Conservation (phyloP, 1,284 basidiomycete species). For the Leccinum angustisporum region DNA sequence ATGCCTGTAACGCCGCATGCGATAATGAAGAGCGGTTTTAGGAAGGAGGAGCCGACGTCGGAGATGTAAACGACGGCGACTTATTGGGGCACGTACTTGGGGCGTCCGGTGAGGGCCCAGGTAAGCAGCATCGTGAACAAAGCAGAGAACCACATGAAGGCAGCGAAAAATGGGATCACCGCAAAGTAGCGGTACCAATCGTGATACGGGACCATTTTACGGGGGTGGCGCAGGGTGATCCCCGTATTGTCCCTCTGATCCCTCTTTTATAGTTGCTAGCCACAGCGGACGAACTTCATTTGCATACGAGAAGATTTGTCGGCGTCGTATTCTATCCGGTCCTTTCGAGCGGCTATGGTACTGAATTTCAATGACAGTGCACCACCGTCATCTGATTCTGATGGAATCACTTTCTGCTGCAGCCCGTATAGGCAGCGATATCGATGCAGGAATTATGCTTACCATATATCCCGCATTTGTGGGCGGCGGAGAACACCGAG, state of each 20-base stretch:
- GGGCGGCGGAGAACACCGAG: neutral
- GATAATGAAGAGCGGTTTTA: slow-evolving; percentile 72
- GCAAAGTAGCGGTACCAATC: slow-evolving; percentile 54
- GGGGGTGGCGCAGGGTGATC: neutral
- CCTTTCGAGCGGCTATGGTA: neutral
- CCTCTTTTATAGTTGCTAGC: slow-evolving; percentile 13
- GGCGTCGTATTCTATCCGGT: neutral
- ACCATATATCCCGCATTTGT: neutral
- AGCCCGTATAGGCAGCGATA: neutral
- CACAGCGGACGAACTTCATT: neutral
- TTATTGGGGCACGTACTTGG: slow-evolving; percentile 49
- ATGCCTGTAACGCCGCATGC: slow-evolving; percentile 61
- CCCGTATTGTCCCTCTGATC: neutral
- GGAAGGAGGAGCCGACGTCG: slow-evolving; percentile 64
- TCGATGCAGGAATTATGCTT: neutral
- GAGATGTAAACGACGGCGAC: slow-evolving; percentile 70
- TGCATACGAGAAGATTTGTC: neutral
- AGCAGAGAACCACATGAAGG: slow-evolving; percentile 64
- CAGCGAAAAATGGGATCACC: slow-evolving; percentile 58
- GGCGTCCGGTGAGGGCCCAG: slow-evolving; percentile 54
- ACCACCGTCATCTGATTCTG: neutral
- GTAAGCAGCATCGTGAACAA: slow-evolving; percentile 66
- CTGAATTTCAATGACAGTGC: neutral
- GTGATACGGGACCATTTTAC: slow-evolving; percentile 16
- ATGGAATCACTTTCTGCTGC: neutral